Evolutionary conservation across 2,329 filamentous ascomycete species (phyloP).

Genomic region (Alternaria sp.): DNA sequence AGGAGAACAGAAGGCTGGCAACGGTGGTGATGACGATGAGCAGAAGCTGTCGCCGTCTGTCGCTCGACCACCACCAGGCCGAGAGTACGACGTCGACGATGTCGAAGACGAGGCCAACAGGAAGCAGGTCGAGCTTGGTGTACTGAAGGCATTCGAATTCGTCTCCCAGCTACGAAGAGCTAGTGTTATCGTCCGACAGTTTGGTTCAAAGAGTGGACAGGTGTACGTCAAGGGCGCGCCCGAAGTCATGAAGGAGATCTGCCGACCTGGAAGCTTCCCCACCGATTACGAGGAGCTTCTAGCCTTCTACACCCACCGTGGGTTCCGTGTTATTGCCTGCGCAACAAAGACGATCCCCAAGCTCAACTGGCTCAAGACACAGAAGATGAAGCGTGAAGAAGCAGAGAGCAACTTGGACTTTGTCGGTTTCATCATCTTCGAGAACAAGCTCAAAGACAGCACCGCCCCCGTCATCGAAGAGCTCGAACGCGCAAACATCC

Average conservation of each 20-base stretch:
- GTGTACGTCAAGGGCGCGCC: conserved; percentile 97
- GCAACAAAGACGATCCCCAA: conserved; percentile 88
- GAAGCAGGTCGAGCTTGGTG: conserved; percentile 80
- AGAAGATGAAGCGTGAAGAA: conserved; percentile 89
- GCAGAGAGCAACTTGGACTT: conserved; percentile 87
- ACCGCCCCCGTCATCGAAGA: conserved; percentile 84
- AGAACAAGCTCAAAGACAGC: conserved; percentile 95
- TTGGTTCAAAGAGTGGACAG: conserved; percentile 82
- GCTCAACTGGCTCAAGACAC: conserved; percentile 90
- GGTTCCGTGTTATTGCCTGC: conserved; percentile 95
- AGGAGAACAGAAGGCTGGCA: conserved; percentile 70
- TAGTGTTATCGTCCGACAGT: conserved; percentile 89
- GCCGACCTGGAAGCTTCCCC: conserved; percentile 82
- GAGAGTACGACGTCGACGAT: conserved; percentile 66
- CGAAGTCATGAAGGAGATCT: conserved; percentile 96
- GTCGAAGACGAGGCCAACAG: conserved; percentile 53
- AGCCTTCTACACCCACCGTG: conserved; percentile 90
- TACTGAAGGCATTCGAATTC: conserved; percentile 92
- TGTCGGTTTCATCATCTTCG: conserved; percentile 95
- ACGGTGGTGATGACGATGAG: conserved; percentile 75
- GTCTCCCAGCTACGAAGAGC: conserved; percentile 90
- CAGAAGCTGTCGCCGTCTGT: conserved; percentile 86
- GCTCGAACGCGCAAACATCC: conserved; percentile 81
- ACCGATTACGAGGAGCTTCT: conserved; percentile 88
- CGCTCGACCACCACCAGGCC: conserved; percentile 76